Evolutionary conservation across 177 flowering plant species (phyloP), one percentile per base, ranked within the genome.

Genomic region (Vitis hybrid): DNA sequence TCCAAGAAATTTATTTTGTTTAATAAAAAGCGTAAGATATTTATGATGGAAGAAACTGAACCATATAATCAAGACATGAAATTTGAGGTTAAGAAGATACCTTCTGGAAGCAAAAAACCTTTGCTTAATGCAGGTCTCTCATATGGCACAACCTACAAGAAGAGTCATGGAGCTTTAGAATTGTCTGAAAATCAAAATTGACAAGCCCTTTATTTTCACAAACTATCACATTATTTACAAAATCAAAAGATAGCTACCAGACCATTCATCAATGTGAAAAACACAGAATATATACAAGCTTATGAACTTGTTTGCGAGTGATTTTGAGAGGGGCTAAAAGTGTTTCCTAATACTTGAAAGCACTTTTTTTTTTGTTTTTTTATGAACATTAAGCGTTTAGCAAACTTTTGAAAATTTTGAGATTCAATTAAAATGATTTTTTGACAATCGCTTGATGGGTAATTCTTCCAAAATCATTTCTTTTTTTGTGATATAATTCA

Each of bases 121-220:
- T 95, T 95, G 88, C 98, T 93, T 65, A 95, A 72, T 51, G 98
- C 98, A 60, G 99, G 98, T 76, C 99, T 87, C 76, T 95, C 99
- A 74, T 95, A 95, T 51, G 99, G 98, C 32, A 87, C 88, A 80
- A 93, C 93, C 99, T 95, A 77, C 64, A 72, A 74, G 52, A 63
- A 65, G 52, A 16, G 8, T 48, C 56, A 11, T 62, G 13, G 9
- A 62, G 9, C 12, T 27, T 32, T 16, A 21, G 2, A 60, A 3
- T 10, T 13, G 15, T 49, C 19, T 4, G 46, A 56, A 57, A 40
- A 12, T 18, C 1, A 24, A 24, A 24, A 24, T 24, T 24, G 27
- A 54, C 7, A 48, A 54, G 13, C 48, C 16, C 9, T 35, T 61
- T 35, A 35, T 61, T n/a, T 24, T 64, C 30, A 54, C 16, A 13